Evolutionary conservation across 2,329 filamentous ascomycete species (phyloP), one percentile per base, ranked within the genome.

Genomic region (Tetracladium maxilliforme): DNA sequence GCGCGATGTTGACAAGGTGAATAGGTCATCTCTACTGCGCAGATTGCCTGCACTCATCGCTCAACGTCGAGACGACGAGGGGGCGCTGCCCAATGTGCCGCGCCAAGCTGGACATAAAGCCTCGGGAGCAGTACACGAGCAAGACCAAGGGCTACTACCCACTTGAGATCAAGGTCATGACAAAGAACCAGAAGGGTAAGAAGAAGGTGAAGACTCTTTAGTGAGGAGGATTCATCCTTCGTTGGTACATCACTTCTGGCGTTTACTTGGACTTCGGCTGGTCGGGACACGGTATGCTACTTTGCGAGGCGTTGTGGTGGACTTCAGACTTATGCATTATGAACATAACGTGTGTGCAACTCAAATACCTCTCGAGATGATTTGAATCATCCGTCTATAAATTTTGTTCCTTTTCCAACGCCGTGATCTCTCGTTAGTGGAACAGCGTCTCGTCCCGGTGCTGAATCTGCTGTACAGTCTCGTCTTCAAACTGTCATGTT

Each of bases 21-120:
- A 15, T 20, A 75, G 71, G 71, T 7, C 71, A 77, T 38, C 49
- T 76, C 4, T 77, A 72, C 41, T 77, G 71, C 33, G 61, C 64
- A 22, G 57, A 64, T 29, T 77, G 71, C 38, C 52, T 77, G 3
- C 66, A 72, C 37, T 61, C 63, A 8, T 64, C 70, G 5, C 55
- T 76, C 3, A 49, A 67, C 30, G 66, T 68, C 16, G 63, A 70
- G 26, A 48, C 48, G 2, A 56, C 54, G 29, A 64, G 62, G 29
- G 43, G 42, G 23, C 61, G 62, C 27, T 77, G 71, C 30, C 71
- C 71, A 1, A 71, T 77, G 34, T 77, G 71, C 43, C 58, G 71
- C 16, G 55, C 67, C 22, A 66, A 65, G 29, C 56, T 76, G 21
- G 65, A 67, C 27, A 51, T 52, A 21, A 57, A 55, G 31, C 38